Base-by-base conservation (phyloP, 1,284 basidiomycete species). In the Anthracocystis panici-leucophaei region DNA sequence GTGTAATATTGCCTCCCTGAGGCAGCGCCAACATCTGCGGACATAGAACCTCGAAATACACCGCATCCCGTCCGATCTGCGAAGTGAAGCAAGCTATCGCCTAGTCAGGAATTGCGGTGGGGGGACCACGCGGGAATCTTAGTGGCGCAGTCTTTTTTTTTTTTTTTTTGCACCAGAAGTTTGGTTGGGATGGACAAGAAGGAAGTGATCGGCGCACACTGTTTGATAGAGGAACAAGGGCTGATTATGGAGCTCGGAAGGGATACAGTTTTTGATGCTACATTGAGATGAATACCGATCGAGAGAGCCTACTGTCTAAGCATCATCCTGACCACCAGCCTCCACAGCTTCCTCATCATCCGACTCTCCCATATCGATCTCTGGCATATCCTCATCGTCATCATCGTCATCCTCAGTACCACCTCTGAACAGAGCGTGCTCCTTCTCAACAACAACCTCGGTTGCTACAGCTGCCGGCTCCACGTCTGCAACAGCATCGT, bases 51-150 rank as follows among this genome's bases (percentile, higher is more conserved):
- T 87, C 88, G 90, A 90, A 90, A 91, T 88, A 89, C 89, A 91
- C 90, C 89, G 89, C 90, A 91, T 91, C 90, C 90, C 89, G 89
- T 91, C 90, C 85, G 90, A 91, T 91, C 90, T 91, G 90, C 89
- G 89, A 88, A 91, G 90, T 90, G 90, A 91, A 91, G 88, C 89
- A 88, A 88, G 89, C 89, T 91, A 89, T 90, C 89, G 90, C 90
- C 89, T 86, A 90, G 90, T 90, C 90, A 91, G 90, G 91, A 91
- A 91, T 90, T 90, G 91, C 88, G 90, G 90, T 91, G 90, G 90
- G 90, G 90, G 90, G 35, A 16, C 14, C 35, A 38, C 35, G 35
- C 35, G 35, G 35, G 35, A 16, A 38, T 38, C 33, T 11, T 33
- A 12, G 33, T 33, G 33, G 8, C 12, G 33, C 33, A 33, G 33